phyloP scores from a whole-genome alignment of 441 rosid genomes.

The Pelargonium fulgidum region DNA sequence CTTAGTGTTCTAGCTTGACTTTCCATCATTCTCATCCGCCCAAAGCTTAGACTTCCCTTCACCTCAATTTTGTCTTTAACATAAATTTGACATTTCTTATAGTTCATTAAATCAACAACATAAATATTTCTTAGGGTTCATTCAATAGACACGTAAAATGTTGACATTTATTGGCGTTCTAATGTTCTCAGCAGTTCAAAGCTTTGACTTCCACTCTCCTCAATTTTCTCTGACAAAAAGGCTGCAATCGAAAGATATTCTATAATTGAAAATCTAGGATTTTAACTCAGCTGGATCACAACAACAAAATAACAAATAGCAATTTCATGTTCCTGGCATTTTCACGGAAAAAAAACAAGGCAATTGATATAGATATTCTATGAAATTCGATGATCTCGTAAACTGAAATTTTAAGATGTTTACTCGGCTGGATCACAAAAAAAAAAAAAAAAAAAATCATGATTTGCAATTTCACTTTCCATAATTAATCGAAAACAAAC shows the following conservation, averaged over 20 bases:
- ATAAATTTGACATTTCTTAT: neutral
- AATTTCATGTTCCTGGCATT: too few relatives aligned
- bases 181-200: neutral
- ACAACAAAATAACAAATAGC: neutral
- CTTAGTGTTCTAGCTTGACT: neutral
- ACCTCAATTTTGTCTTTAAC: neutral
- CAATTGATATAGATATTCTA: too few relatives aligned
- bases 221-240: neutral
- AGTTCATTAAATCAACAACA: neutral
- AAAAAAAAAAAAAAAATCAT: neutral
- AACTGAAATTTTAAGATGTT: too few relatives aligned
- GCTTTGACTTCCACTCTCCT: neutral
- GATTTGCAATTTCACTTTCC: slow-evolving; percentile 6
- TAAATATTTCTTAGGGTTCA: neutral
- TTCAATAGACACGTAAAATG: neutral
- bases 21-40: neutral
- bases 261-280: neutral
- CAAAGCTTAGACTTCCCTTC: too few relatives aligned
- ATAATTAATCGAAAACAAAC: neutral
- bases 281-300: neutral
- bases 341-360: too few relatives aligned
- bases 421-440: too few relatives aligned
- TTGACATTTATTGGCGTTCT: neutral
- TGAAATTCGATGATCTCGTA: too few relatives aligned
- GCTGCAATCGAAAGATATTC: neutral